Evolutionary conservation across 2,329 filamentous ascomycete species (phyloP), one percentile per base, ranked within the genome.

Genomic region (Trichoderma guizhouense): DNA sequence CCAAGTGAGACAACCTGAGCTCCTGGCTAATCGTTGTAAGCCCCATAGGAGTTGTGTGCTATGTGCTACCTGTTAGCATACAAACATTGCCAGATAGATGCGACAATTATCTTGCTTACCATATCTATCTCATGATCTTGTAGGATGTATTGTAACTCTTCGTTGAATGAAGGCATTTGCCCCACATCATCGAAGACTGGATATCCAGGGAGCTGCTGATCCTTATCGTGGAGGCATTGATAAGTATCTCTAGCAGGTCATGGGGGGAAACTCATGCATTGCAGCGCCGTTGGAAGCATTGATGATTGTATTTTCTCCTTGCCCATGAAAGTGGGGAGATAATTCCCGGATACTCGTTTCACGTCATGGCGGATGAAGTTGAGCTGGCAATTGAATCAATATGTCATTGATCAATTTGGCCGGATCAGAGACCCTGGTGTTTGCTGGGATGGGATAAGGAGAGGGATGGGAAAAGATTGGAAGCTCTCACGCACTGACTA

Each of bases 11-110:
- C 43, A n/a, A 21, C 8, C 18, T n/a, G 88, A 86, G 14, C 93
- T 92, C 85, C 92, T 86, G 6, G 89, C 90, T 7, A 88, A 91
- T 76, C 84, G 89, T 15, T 82, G 84, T 61, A 79, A 86, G 39
- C 83, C 93, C 84, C 66, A 85, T 88, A 68, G 87, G 91, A 77
- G 88, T 92, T 24, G 85, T 88, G 43, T 94, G 93, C 81, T 85
- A 89, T 76, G 91, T 89, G 65, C 80, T 94, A 71, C 85, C 87
- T 24, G 92, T 62, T 94, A 92, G 92, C 85, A 92, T 77, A 85
- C 84, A 77, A 83, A 86, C 43, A 94, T 89, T 0, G 89, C 88
- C 86, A 60, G 83, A 5, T 43, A 9, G 7, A n/a, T 84, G 65
- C 89, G 86, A 79, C 85, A 82, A 73, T 68, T 7, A 14, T n/a